Conservation (phyloP, 2,329 filamentous ascomycete genomes). For the Emmonsia crescens region DNA sequence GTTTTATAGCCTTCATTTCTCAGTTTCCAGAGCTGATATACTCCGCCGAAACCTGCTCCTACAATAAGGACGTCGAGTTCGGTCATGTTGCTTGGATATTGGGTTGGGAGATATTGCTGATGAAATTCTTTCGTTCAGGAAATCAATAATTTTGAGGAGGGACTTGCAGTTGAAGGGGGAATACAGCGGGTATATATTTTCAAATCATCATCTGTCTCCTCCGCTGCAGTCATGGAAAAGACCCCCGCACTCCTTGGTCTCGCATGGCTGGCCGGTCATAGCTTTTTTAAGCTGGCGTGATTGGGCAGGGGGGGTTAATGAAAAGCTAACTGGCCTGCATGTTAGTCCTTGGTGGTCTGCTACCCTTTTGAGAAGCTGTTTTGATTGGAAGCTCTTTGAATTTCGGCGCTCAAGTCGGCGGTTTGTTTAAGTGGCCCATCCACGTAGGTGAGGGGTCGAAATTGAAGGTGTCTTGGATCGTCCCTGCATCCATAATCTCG, state of each 20-base stretch:
- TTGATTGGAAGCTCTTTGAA: conserved; percentile 1
- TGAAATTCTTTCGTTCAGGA: not conserved
- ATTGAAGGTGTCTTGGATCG: not conserved
- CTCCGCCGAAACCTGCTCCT: conserved; percentile 28
- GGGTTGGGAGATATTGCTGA: not conserved
- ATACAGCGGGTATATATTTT: not conserved
- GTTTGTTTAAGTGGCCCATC: not conserved
- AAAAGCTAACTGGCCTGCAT: not conserved
- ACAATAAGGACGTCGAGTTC: conserved; percentile 21
- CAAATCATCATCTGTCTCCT: not conserved
- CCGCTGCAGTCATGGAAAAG: not conserved
- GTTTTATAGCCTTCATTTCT: conserved; percentile 40
- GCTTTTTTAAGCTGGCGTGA: not conserved
- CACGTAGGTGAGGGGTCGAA: not conserved
- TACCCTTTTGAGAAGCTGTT: not conserved
- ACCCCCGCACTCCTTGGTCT: not conserved
- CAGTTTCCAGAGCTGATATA: conserved; percentile 43
- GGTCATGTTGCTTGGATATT: not conserved
- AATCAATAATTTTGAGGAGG: not conserved
- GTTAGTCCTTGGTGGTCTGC: not conserved
- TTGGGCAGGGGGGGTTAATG: not conserved
- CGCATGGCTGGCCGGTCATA: not conserved
- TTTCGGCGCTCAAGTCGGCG: not conserved
- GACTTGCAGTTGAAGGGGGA: not conserved
- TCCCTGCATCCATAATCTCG: not conserved